These are phyloP conservation scores for Zygotorulaspora chibaensis DNA, from an alignment of 805 yeast genomes.

Conservation along the genomic window DNA sequence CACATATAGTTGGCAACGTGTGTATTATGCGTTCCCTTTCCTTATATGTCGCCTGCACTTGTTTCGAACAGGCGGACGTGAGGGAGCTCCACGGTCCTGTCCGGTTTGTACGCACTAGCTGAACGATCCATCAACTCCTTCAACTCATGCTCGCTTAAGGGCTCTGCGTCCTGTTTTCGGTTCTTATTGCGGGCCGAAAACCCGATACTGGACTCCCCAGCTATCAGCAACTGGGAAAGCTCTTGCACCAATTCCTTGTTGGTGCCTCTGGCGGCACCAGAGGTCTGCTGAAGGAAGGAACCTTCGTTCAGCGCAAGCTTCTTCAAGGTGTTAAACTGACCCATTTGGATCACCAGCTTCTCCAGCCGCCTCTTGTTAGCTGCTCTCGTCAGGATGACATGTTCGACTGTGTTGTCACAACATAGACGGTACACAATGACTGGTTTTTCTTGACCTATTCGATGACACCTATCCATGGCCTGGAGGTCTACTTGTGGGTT, in stretches of 20 bases:
- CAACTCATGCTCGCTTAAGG: slow-evolving; percentile 42
- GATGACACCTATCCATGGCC: slow-evolving; percentile 92
- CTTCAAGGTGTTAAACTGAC: slow-evolving; percentile 46
- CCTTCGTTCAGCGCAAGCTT: slow-evolving; percentile 36
- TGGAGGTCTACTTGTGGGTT: slow-evolving; percentile 95
- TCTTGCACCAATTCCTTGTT: slow-evolving; percentile 38
- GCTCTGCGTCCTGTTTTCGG: slow-evolving; percentile 19
- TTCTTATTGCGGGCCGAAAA: slow-evolving; percentile 27
- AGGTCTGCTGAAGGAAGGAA: slow-evolving; percentile 20
- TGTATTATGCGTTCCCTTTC: not conserved
- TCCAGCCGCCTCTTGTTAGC: slow-evolving; percentile 77
- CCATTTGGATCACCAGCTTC: slow-evolving; percentile 65
- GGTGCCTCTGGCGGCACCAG: slow-evolving; percentile 19
- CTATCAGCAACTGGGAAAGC: slow-evolving; percentile 39
- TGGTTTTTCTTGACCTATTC: slow-evolving; percentile 87
- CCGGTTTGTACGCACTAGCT: slow-evolving; percentile 38
- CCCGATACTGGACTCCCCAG: slow-evolving; percentile 39
- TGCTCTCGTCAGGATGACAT: slow-evolving; percentile 71
- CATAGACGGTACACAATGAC: slow-evolving; percentile 78
- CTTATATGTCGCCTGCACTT: slow-evolving; percentile 20
- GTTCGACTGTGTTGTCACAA: slow-evolving; percentile 76
- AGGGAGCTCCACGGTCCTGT: slow-evolving; percentile 27
- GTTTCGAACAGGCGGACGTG: slow-evolving; percentile 41
- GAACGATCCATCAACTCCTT: slow-evolving; percentile 49
- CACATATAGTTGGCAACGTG: too few species aligned